phyloP scores from a whole-genome alignment of 2,329 filamentous ascomycete species.

The Stagonosporopsis rhizophila region DNA sequence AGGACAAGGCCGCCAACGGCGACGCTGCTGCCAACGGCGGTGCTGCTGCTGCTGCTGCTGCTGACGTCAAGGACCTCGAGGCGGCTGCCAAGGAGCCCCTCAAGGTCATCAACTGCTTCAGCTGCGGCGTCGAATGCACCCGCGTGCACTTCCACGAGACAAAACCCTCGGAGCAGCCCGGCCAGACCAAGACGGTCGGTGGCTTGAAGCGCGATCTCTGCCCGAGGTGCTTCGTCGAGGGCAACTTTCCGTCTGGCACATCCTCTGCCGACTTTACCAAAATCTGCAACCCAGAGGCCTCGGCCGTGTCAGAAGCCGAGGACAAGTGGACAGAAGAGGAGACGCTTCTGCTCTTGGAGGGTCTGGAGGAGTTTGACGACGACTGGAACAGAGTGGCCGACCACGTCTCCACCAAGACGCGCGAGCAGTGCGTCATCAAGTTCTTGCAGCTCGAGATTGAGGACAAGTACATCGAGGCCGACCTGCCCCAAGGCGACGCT shows the following conservation, averaged over 20 bases:
- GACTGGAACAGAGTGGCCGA: slow-evolving; percentile 94
- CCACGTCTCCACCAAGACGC: slow-evolving; percentile 87
- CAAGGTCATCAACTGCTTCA: slow-evolving; percentile 80
- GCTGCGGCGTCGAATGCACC: slow-evolving; percentile 90
- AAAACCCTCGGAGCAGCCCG: slow-evolving; percentile 61
- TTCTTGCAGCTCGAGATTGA: slow-evolving; percentile 97
- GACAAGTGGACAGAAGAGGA: slow-evolving; percentile 92
- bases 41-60: no score
- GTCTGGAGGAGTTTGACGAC: slow-evolving; percentile 89
- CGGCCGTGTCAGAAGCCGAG: slow-evolving; percentile 79
- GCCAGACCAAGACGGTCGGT: slow-evolving; percentile 60
- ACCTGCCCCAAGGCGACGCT: slow-evolving; percentile 60
- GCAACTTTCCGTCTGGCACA: slow-evolving; percentile 80
- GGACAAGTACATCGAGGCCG: slow-evolving; percentile 91
- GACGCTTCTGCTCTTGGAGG: slow-evolving; percentile 86
- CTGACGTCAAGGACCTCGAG: slow-evolving; percentile 70
- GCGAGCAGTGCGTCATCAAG: slow-evolving; percentile 95
- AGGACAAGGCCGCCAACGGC: slow-evolving; percentile 64
- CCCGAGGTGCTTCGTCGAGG: slow-evolving; percentile 87
- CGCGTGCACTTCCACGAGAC: slow-evolving; percentile 73
- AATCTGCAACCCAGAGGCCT: slow-evolving; percentile 86
- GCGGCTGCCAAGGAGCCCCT: slow-evolving; percentile 67
- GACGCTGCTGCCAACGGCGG: slow-evolving; percentile 75
- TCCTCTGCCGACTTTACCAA: slow-evolving; percentile 83
- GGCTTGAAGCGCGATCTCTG: slow-evolving; percentile 85